phyloP scores from a whole-genome alignment of 345 rosid species.

The Bretschneidera sinensis region DNA sequence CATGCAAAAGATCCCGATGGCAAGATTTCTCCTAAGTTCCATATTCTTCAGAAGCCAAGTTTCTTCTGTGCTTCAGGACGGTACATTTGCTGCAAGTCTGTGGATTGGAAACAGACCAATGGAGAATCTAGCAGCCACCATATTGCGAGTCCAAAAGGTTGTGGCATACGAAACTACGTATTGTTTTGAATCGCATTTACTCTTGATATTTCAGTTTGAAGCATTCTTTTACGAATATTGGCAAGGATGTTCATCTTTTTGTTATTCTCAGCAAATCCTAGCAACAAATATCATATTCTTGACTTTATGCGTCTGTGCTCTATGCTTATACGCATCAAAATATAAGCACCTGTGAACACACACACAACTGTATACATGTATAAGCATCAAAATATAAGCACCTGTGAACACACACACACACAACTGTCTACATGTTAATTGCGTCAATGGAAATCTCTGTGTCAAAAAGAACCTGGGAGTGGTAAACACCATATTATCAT shows the following conservation, averaged over 20 bases:
- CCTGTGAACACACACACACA: neutral
- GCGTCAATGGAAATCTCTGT: neutral
- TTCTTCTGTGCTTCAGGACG: slow-evolving; percentile 89
- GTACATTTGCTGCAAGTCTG: slow-evolving; percentile 62
- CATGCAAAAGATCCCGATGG: slow-evolving; percentile 38
- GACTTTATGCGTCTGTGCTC: neutral
- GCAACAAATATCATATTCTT: neutral
- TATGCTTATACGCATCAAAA: neutral
- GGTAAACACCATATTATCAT: neutral
- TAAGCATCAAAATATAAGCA: neutral
- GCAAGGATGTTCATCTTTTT: neutral
- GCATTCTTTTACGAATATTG: slow-evolving; percentile 1
- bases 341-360: neutral
- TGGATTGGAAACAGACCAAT: slow-evolving; percentile 55
- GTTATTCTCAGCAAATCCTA: too few species aligned
- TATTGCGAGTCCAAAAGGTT: slow-evolving; percentile 66
- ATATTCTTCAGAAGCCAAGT: slow-evolving; percentile 76
- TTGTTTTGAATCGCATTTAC: slow-evolving; percentile 1
- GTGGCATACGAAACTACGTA: neutral
- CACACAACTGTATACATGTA: too few species aligned
- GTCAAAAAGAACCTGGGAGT: neutral
- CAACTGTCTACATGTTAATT: too few species aligned
- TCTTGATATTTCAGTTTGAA: neutral
- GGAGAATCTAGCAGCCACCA: slow-evolving; percentile 63
- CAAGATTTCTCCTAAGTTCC: slow-evolving; percentile 61